phyloP scores from a whole-genome alignment of 1,139 yeast genomes.

The Lodderomyces theae region DNA sequence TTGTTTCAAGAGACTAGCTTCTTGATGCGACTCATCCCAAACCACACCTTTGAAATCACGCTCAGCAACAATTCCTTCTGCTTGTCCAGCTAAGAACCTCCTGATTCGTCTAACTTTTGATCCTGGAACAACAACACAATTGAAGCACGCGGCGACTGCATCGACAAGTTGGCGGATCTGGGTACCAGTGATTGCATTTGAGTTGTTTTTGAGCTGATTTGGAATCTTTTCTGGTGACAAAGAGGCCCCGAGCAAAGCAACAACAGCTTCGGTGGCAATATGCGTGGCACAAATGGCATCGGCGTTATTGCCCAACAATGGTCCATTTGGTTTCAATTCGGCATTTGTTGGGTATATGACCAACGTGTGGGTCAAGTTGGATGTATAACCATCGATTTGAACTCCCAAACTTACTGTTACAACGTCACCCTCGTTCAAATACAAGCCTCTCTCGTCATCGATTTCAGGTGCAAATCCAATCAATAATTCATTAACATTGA shows the following conservation, averaged over 20 bases:
- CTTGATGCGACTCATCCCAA: constrained; percentile 87
- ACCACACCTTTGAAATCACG: constrained; percentile 88
- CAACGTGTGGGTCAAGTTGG: constrained; percentile 79
- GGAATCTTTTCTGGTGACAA: constrained; percentile 75
- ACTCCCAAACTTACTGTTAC: constrained; percentile 83
- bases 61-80: constrained; percentile 87
- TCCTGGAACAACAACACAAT: constrained; percentile 86
- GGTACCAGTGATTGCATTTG: constrained; percentile 55
- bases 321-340: constrained; percentile 59
- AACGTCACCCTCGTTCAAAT: constrained; percentile 74
- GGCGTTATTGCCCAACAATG: constrained; percentile 79
- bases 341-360: constrained; percentile 67
- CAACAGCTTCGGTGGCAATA: constrained; percentile 81
- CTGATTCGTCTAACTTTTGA: constrained; percentile 87
- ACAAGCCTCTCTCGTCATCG: constrained; percentile 55
- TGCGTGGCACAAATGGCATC: constrained; percentile 89
- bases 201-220: constrained; percentile 30
- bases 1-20: constrained; percentile 51
- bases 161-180: constrained; percentile 75
- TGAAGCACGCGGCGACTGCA: constrained; percentile 72
- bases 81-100: constrained; percentile 94
- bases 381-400: constrained; percentile 93
- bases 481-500: constrained; percentile 78
- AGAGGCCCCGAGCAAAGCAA: constrained; percentile 70
- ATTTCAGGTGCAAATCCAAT: constrained; percentile 85